Base-by-base conservation (phyloP, 139 green algal genomes). In the Yamagishiella unicocca region DNA sequence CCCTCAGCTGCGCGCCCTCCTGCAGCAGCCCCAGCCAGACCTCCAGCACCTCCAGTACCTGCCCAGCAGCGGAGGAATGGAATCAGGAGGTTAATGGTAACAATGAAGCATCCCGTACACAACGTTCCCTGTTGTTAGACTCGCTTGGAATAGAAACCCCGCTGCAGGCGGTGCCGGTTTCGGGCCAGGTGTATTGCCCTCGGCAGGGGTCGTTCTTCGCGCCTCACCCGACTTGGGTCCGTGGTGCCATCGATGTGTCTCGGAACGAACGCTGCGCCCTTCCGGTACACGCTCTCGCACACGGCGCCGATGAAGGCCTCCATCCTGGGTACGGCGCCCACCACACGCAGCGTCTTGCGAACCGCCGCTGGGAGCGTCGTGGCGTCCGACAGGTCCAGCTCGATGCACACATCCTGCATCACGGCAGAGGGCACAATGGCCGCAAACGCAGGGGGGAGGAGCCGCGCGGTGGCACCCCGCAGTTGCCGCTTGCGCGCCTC, bases 341-440 rank as follows among this genome's bases (percentile, higher is more conserved):
- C 50, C n/a, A 93, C 85, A 0, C 87, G 81, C 58, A 87, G 0
- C 43, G 84, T 67, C 83, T 92, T 90, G 8, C 88, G 84, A 17
- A 92, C 67, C 0, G 88, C 88, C 7, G 81, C 76, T 5, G 85
- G 72, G 77, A 96, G 88, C 27, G 67, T 42, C 0, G 93, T 96
- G 43, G 93, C 90, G 37, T 96, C 93, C 22, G 58, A 50, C 43
- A 97, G 79, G 72, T 97, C 93, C 82, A 98, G 83, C 79, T 93
- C 88, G 0, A 97, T 88, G 90, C 94, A 96, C 0, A 90, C 90
- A 80, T 97, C 94, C 93, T 97, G 90, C 4, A 37, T n/a, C n/a
- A n/a, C 12, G 68, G 37, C 9, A 54, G 35, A 66, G 45, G 6
- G 73, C 43, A 43, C 50, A 58, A 58, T 58, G 14, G 12, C 50